These are phyloP conservation scores for Colletotrichum gloeosporioides DNA, from an alignment of 2,329 filamentous ascomycete genomes.

Conservation along the genomic window DNA sequence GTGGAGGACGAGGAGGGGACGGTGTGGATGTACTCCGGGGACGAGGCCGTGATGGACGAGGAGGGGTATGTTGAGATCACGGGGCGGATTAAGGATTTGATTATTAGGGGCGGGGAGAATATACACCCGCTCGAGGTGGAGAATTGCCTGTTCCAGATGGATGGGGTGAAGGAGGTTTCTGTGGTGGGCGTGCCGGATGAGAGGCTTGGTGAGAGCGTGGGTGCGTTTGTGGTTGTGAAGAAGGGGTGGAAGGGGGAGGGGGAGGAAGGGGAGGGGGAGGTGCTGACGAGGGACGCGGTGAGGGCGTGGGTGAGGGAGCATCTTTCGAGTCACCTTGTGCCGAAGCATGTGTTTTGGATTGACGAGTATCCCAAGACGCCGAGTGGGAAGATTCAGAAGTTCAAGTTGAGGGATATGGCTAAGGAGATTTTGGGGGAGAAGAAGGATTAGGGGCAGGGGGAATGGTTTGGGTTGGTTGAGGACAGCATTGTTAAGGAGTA, in stretches of 20 bases:
- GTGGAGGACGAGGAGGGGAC: constrained; percentile 48
- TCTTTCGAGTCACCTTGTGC: constrained; percentile 78
- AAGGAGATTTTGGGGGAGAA: constrained; percentile 34
- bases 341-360: constrained; percentile 89
- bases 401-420: constrained; percentile 76
- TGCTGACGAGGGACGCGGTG: constrained; percentile 63
- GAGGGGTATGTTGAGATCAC: constrained; percentile 89
- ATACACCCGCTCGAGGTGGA: constrained; percentile 95
- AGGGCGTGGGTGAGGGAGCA: constrained; percentile 74
- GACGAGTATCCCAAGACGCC: constrained; percentile 91
- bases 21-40: constrained; percentile 90
- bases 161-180: constrained; percentile 74
- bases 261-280: constrained; percentile 19
- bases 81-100: constrained; percentile 91
- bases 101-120: constrained; percentile 95
- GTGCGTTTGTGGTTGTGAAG: constrained; percentile 73
- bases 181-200: constrained; percentile 86
- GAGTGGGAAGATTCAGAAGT: constrained; percentile 97
- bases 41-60: constrained; percentile 85
- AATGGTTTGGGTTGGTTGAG: not conserved
- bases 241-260: constrained; percentile 27
- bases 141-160: constrained; percentile 80
- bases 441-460: not conserved
- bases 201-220: constrained; percentile 85
- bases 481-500: not conserved